Conservation (phyloP, 2,329 filamentous ascomycete species). For the Aspergillus japonicus region DNA sequence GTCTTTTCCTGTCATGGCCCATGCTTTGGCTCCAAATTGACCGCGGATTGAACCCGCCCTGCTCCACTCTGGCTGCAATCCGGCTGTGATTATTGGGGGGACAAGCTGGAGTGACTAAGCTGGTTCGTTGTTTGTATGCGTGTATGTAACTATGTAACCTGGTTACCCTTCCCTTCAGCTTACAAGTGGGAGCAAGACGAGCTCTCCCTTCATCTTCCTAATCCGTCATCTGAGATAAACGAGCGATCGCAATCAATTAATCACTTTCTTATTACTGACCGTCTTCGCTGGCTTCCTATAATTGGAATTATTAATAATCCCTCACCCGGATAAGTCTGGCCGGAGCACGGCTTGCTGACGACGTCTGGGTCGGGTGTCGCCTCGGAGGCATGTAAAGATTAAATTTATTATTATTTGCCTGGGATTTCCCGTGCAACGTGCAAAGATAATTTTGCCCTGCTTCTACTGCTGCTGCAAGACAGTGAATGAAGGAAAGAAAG, state of each 20-base stretch:
- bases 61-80: conserved; percentile 1
- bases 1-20: conserved; percentile 24
- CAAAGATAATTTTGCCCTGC: not conserved
- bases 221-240: not conserved
- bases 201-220: too few relatives aligned
- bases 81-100: conserved; percentile 8
- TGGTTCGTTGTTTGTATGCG: not conserved
- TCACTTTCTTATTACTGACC: too few relatives aligned
- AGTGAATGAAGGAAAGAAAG: too few relatives aligned
- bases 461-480: not conserved
- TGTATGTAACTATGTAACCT: too few relatives aligned
- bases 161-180: not conserved
- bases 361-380: not conserved
- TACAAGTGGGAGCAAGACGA: not conserved
- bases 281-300: not conserved
- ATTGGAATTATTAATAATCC: not conserved
- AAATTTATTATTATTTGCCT: not conserved
- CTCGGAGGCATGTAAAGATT: too few relatives aligned
- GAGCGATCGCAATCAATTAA: not conserved
- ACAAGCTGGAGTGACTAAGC: not conserved
- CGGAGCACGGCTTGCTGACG: not conserved
- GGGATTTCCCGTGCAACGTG: not conserved
- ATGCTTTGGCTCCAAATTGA: conserved; percentile 14
- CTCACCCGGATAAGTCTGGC: not conserved
- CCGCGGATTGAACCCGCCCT: conserved; percentile 4